Conservation (phyloP, 192 early-diverging fungal genomes). For the Backusella luteola region DNA sequence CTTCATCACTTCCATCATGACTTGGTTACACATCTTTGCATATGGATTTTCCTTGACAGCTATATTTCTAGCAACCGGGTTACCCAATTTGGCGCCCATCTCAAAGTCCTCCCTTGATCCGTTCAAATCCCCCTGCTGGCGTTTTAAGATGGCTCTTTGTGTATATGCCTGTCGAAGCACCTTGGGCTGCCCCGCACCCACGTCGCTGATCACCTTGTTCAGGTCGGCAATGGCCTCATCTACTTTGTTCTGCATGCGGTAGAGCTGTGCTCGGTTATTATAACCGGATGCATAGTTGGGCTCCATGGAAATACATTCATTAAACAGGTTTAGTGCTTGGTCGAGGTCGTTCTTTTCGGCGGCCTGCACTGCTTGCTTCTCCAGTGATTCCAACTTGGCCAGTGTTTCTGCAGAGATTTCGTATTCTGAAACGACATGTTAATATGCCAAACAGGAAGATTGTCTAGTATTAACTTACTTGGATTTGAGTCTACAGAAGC, state of each 20-base stretch:
- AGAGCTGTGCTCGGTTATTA: conserved; percentile 54
- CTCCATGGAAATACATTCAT: conserved; percentile 41
- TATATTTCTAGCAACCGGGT: conserved; percentile 46
- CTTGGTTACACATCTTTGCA: conserved; percentile 40
- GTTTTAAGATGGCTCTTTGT: conserved; percentile 47
- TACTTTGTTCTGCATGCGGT: conserved; percentile 40
- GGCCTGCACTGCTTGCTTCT: conserved; percentile 38
- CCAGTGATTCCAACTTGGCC: conserved; percentile 32
- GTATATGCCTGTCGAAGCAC: conserved; percentile 52
- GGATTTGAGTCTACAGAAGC: conserved; percentile 18
- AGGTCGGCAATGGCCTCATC: conserved; percentile 42
- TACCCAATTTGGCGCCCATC: conserved; percentile 44
- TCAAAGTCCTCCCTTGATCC: conserved; percentile 49
- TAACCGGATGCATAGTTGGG: conserved; percentile 48
- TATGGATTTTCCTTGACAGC: conserved; percentile 49
- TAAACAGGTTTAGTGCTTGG: conserved; percentile 40
- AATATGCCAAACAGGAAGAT: not conserved
- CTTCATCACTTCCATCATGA: conserved; percentile 37
- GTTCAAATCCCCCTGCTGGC: conserved; percentile 39
- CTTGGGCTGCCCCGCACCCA: conserved; percentile 39
- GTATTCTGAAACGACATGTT: not conserved
- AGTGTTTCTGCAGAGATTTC: conserved; percentile 24
- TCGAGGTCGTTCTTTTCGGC: conserved; percentile 42
- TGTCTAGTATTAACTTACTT: conserved; percentile 5
- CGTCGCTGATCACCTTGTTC: conserved; percentile 39